Evolutionary conservation across 2,329 filamentous ascomycete species (phyloP).

Genomic region (Epichloe hybrida): DNA sequence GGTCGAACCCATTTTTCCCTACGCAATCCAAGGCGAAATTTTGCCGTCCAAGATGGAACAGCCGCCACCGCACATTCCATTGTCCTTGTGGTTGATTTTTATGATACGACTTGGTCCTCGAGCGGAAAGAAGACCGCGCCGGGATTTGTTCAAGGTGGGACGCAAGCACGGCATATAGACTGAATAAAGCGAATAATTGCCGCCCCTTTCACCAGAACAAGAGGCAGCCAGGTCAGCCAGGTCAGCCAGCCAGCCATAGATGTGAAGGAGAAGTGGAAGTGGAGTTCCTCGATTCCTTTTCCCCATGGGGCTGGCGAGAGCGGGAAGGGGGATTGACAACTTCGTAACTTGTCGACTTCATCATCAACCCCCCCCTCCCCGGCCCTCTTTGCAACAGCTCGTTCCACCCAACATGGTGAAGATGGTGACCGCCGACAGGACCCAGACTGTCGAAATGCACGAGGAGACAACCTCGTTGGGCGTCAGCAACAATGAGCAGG

Average conservation of each 20-base stretch:
- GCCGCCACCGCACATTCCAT: not conserved
- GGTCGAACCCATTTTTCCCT: not conserved
- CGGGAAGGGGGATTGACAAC: too few species aligned
- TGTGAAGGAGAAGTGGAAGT: too few species aligned
- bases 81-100: not conserved
- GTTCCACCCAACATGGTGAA: not conserved
- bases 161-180: too few species aligned
- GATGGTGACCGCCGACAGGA: not conserved
- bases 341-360: too few species aligned
- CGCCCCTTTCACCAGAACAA: not conserved
- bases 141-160: too few species aligned
- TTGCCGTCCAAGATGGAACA: not conserved
- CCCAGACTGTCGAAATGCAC: not conserved
- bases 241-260: too few species aligned
- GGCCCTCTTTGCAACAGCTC: not conserved
- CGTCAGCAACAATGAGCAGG: constrained; percentile 10
- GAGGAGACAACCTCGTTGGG: not conserved
- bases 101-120: not conserved
- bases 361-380: too few species aligned
- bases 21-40: not conserved
- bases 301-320: too few species aligned
- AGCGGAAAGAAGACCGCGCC: not conserved
- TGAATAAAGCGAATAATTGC: not conserved
- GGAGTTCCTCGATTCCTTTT: too few species aligned
- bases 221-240: not conserved